Conservation (phyloP, 2,329 filamentous ascomycete genomes). For the Neonectria magnoliae region DNA sequence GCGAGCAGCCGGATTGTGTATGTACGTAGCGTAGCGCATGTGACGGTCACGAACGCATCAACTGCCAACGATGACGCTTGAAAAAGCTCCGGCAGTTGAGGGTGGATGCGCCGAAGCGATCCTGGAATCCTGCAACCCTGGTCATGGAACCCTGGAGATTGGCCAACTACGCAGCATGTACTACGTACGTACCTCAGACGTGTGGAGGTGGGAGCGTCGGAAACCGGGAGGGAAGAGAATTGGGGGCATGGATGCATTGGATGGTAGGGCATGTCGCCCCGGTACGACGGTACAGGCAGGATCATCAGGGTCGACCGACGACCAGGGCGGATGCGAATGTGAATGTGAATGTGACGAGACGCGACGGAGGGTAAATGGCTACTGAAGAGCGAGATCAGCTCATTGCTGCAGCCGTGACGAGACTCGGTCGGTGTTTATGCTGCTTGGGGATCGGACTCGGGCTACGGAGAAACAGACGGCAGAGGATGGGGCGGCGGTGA, state of each 20-base stretch:
- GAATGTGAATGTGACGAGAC: conserved; percentile 9
- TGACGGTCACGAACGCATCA: conserved; percentile 22
- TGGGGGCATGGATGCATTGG: neutral
- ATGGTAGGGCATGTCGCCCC: conserved; percentile 28
- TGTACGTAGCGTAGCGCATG: conserved; percentile 20
- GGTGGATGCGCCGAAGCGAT: conserved; percentile 26
- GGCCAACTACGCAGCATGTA: neutral
- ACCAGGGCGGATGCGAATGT: conserved; percentile 12
- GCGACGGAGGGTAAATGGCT: neutral
- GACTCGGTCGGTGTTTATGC: conserved; percentile 15
- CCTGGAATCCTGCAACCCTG: conserved; percentile 26
- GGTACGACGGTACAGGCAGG: conserved; percentile 24
- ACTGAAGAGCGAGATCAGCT: conserved; percentile 27
- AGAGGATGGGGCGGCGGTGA: conserved; percentile 16
- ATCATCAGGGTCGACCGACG: conserved; percentile 22
- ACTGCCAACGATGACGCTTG: conserved; percentile 23
- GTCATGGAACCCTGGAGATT: conserved; percentile 26
- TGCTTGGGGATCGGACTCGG: conserved; percentile 5
- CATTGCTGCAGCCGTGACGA: conserved; percentile 30
- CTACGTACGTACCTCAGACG: conserved; percentile 3
- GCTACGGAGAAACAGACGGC: conserved; percentile 5
- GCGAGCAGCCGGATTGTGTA: conserved; percentile 4
- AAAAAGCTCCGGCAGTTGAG: conserved; percentile 34
- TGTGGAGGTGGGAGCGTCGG: conserved; percentile 9
- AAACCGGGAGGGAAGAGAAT: conserved; percentile 8